Evolutionary conservation across 208 protist species (phyloP).

Genomic region (Leishmania tropica): DNA sequence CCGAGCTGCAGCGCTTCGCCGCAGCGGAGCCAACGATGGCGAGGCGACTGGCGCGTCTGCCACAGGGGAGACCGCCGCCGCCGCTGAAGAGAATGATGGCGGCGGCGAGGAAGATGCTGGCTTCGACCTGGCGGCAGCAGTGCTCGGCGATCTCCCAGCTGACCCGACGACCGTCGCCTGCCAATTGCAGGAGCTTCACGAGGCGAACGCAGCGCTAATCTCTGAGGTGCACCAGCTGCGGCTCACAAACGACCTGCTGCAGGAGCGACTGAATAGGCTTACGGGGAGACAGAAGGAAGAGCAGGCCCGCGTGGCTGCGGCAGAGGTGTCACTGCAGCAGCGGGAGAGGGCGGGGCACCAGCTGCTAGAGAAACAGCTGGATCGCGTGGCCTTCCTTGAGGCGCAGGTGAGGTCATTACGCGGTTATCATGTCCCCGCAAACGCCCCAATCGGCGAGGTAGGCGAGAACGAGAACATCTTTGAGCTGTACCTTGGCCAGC

Average conservation of each 20-base stretch:
- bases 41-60: not conserved
- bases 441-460: conserved; percentile 48
- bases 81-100: conserved; percentile 1
- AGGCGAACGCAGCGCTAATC: conserved; percentile 75
- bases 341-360: conserved; percentile 59
- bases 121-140: conserved; percentile 19
- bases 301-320: conserved; percentile 37
- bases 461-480: conserved; percentile 75
- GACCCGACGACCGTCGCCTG: conserved; percentile 47
- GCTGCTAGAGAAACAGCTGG: conserved; percentile 71
- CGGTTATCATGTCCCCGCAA: conserved; percentile 69
- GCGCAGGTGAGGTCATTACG: conserved; percentile 83
- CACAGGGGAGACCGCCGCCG: not conserved
- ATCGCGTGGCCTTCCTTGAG: conserved; percentile 88
- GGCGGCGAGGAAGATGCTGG: conserved; percentile 13
- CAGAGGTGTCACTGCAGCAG: conserved; percentile 39
- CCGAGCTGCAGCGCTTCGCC: conserved; percentile 5
- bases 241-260: conserved; percentile 72
- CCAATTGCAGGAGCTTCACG: conserved; percentile 74
- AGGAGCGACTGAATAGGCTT: conserved; percentile 50
- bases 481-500: conserved; percentile 91
- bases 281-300: conserved; percentile 33
- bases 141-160: conserved; percentile 29
- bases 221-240: conserved; percentile 79
- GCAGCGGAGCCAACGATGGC: not conserved